Evolutionary conservation across 306 rosid species (phyloP), one percentile per base, ranked within the genome.

Genomic region (Urtica urens): DNA sequence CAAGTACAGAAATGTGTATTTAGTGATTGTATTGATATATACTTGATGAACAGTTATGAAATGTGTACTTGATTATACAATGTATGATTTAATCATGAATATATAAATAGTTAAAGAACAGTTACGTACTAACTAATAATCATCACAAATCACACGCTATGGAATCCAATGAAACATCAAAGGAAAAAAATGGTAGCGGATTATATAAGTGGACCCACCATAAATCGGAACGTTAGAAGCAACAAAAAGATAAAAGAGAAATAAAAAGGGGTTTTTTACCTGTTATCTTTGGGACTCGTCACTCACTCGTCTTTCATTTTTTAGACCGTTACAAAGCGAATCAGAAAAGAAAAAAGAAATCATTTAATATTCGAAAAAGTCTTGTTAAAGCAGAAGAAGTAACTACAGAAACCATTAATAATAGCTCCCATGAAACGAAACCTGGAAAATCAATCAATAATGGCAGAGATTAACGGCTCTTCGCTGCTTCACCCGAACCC

Each of bases 251-350:
- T 1, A 16, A 23, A 38, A 6, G 30, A 0, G 1, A 47, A 14
- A 29, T 10, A 48, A 55, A 59, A 51, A 9, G 38, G 53, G 22
- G 38, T n/a, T n/a, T n/a, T n/a, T n/a, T n/a, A n/a, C n/a, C n/a
- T n/a, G n/a, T n/a, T n/a, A n/a, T n/a, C n/a, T n/a, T n/a, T n/a
- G n/a, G 2, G 30, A 14, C 24, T 1, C 7, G 4, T 22, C 57
- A 26, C 28, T 59, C 64, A 41, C 57, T 63, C 62, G 29, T 51
- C 59, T 62, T 68, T 24, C 41, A 39, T 26, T 10, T 42, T 73
- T 65, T 54, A 44, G 84, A 84, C 87, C 95, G 95, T 81, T 85
- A 69, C 65, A 44, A 65, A 16, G 21, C 28, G 38, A 46, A n/a
- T n/a, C n/a, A n/a, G n/a, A n/a, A n/a, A n/a, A n/a, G n/a, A n/a